Conservation (phyloP, 192 early-diverging fungal species). For the Cetraspora pellucida region DNA sequence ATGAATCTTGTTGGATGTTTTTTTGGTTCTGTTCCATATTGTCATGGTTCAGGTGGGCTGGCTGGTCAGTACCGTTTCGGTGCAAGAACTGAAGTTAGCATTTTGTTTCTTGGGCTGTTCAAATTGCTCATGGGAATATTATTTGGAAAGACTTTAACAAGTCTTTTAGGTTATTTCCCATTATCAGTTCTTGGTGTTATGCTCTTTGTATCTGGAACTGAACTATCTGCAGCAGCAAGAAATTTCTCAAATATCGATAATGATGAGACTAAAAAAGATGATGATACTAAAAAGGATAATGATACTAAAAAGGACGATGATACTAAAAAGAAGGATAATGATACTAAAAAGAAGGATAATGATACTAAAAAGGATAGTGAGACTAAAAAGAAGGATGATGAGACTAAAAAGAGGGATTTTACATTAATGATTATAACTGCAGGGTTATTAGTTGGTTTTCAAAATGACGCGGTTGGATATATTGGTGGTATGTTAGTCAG, state of each 20-base stretch:
- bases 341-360: conserved; percentile 51
- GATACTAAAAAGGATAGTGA: too few species aligned
- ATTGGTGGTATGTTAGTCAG: conserved; percentile 62
- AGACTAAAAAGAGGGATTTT: conserved; percentile 58
- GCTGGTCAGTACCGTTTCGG: conserved; percentile 96
- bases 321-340: conserved; percentile 50
- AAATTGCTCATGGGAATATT: conserved; percentile 83
- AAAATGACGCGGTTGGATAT: conserved; percentile 84
- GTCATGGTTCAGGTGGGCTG: conserved; percentile 87
- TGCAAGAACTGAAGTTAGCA: conserved; percentile 77
- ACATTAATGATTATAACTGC: conserved; percentile 74
- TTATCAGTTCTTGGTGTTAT: conserved; percentile 81
- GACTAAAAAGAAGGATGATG: conserved; percentile 48
- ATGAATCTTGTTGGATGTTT: conserved; percentile 82
- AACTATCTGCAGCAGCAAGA: conserved; percentile 64
- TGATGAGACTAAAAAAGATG: too few species aligned
- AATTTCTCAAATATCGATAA: conserved; percentile 44
- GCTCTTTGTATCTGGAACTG: conserved; percentile 81
- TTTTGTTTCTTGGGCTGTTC: conserved; percentile 73
- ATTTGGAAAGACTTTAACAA: conserved; percentile 79
- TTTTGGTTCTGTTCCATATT: conserved; percentile 79
- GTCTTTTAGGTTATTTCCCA: conserved; percentile 73
- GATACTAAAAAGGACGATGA: too few species aligned
- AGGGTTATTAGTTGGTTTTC: conserved; percentile 70
- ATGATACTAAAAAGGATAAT: conserved; percentile 43